These are phyloP conservation scores for Fabrea salina DNA, from an alignment of 169 alveolate genomes.

Conservation along the genomic window DNA sequence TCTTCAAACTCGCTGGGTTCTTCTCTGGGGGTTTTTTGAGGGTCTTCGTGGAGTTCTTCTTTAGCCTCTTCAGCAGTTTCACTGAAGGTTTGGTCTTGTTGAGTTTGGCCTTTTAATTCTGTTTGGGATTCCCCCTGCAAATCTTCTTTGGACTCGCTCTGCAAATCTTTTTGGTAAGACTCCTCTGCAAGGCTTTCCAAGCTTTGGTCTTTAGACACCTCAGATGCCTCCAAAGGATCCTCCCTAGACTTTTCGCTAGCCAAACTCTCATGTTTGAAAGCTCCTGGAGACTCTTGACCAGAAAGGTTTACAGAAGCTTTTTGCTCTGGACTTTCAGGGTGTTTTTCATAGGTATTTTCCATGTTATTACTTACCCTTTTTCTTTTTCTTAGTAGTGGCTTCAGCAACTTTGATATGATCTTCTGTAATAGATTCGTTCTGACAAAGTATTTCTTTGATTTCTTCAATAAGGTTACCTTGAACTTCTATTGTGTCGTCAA, in stretches of 20 bases:
- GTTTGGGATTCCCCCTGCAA: neutral
- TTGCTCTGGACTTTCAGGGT: neutral
- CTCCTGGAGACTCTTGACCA: neutral
- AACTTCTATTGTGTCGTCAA: slow-evolving; percentile 13
- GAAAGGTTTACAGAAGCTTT: neutral
- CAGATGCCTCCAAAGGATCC: no score
- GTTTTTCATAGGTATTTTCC: neutral
- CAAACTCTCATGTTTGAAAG: neutral
- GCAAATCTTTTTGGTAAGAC: neutral
- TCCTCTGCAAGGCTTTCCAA: neutral
- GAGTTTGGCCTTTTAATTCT: neutral
- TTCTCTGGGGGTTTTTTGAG: no score
- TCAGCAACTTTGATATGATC: neutral
- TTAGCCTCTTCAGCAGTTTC: neutral
- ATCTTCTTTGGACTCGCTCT: neutral
- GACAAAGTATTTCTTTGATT: neutral
- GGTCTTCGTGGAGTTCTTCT: no score
- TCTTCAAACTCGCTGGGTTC: no score
- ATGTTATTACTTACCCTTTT: neutral
- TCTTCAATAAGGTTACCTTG: slow-evolving; percentile 1
- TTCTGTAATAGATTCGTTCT: neutral
- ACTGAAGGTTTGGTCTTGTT: neutral
- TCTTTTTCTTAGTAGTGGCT: neutral
- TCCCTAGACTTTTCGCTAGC: neutral
- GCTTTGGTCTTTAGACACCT: neutral